Base-by-base conservation (phyloP, 1,284 basidiomycete genomes). In the Ganoderma sinense region DNA sequence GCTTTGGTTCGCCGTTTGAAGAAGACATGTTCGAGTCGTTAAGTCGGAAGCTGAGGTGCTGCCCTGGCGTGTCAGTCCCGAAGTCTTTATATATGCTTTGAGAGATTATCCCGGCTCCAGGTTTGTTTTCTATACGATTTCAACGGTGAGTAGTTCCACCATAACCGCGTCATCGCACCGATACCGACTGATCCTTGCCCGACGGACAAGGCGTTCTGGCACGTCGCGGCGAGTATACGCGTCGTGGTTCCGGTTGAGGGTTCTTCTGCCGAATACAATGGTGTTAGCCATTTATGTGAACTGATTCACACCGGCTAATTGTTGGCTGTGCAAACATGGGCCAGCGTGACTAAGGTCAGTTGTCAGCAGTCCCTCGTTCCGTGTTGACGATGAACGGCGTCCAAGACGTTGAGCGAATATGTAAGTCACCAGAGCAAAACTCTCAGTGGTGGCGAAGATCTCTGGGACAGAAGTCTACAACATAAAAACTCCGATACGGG, bases 401-500 rank as follows among this genome's bases (percentile, higher is more conserved):
- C 11, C 36, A 7, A 36, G 36, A 36, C 10, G 36, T 36, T 10
- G 36, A 2, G 3, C 10, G 3, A 7, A 10, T 36, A 36, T n/a
- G n/a, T n/a, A n/a, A n/a, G n/a, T n/a, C n/a, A n/a, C n/a, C n/a
- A n/a, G n/a, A n/a, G n/a, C n/a, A n/a, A n/a, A n/a, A n/a, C n/a
- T n/a, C n/a, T n/a, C n/a, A n/a, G n/a, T n/a, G n/a, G n/a, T n/a
- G n/a, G n/a, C n/a, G n/a, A n/a, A n/a, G n/a, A n/a, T n/a, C n/a
- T 36, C 33, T 36, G 33, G 8, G 33, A 36, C 3, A 36, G 8
- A 36, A 36, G 33, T 36, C 8, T 36, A 3, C 33, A 8, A 36
- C 33, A 43, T 11, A 43, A 29, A 61, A 20, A 55, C 78, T 79
- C 78, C 78, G 88, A 84, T 88, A 89, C 88, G 88, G 89, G 89